Evolutionary conservation across 108 stramenopile genomes (phyloP), one percentile per base, ranked within the genome.

Genomic region (Nitzschia putrida): DNA sequence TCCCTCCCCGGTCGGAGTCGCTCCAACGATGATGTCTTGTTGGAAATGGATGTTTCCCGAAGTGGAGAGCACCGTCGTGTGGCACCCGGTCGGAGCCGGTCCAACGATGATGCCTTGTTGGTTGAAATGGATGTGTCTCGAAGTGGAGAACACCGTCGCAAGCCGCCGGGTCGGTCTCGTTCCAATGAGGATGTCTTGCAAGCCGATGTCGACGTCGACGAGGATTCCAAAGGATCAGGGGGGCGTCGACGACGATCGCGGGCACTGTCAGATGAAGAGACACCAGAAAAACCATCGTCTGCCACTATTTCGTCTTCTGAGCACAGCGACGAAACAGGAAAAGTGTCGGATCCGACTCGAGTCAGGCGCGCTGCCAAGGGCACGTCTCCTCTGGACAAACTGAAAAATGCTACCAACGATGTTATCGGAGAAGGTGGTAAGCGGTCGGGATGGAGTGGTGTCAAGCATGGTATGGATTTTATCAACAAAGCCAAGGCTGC

Each of bases 401-500:
- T 49, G 47, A 49, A 49, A 5, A 49, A 49, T 49, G 47, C 47
- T 6, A 49, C 47, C n/a, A 49, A 49, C 6, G 47, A 49, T 1
- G 47, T 18, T 49, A 49, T 49, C n/a, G 18, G 18, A 49, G n/a
- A 49, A 49, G 47, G 18, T 7, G 23, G 55, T 21, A 56, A 56
- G 13, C 16, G 58, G 29, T 18, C 58, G 34, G 38, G 38, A 39
- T 59, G 58, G 58, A 13, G 34, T 40, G 34, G 7, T 40, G 14
- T 59, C 12, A 34, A 39, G 38, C 58, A 39, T 18, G 58, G 58
- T 3, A 59, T 59, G 58, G 58, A 37, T 9, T 59, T 39, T 21
- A 59, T 59, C 7, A 39, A 59, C 58, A 59, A 59, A 41, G 58
- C 58, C 37, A 34, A 59, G 7, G 58, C 58, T 38, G 37, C 14